These are phyloP conservation scores for Yarrowia keelungensis DNA, from an alignment of 805 yeast species.

Conservation along the genomic window DNA sequence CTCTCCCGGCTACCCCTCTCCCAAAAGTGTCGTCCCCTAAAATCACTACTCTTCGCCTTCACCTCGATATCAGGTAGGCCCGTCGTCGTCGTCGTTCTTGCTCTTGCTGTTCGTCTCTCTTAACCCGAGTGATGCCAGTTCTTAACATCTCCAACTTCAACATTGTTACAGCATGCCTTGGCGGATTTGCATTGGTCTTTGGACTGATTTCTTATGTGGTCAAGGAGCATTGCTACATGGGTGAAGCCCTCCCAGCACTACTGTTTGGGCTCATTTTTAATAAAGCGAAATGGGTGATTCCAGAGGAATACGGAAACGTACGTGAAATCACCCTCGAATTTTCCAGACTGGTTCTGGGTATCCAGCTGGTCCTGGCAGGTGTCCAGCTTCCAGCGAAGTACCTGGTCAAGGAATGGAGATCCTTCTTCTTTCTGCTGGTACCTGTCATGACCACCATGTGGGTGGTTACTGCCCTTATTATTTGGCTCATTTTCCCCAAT, in stretches of 20 bases:
- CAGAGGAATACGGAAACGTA: constrained; percentile 57
- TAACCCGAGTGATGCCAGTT: constrained; percentile 14
- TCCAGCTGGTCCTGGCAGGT: constrained; percentile 75
- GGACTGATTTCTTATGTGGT: constrained; percentile 66
- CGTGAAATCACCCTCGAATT: constrained; percentile 64
- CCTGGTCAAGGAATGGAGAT: constrained; percentile 63
- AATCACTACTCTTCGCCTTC: constrained; percentile 24
- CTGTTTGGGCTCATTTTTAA: constrained; percentile 67
- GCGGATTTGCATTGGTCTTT: constrained; percentile 64
- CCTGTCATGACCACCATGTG: constrained; percentile 79
- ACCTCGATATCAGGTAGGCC: constrained; percentile 38
- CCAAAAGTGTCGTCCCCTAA: constrained; percentile 33
- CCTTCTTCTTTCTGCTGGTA: constrained; percentile 63
- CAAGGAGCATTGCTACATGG: constrained; percentile 64
- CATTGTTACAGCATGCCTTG: constrained; percentile 64
- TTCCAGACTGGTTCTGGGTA: constrained; percentile 68
- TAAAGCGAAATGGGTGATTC: constrained; percentile 64
- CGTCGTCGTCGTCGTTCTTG: constrained; percentile 5
- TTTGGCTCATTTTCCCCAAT: constrained; percentile 67
- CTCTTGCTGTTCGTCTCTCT: neutral
- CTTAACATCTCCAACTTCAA: constrained; percentile 46
- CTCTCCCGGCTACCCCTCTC: constrained; percentile 21
- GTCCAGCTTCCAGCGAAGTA: constrained; percentile 75
- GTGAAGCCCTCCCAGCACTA: constrained; percentile 72
- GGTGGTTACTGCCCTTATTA: constrained; percentile 67